Evolutionary conservation across 257 asterid species (phyloP).

Genomic region (Ajuga chamaepitys): DNA sequence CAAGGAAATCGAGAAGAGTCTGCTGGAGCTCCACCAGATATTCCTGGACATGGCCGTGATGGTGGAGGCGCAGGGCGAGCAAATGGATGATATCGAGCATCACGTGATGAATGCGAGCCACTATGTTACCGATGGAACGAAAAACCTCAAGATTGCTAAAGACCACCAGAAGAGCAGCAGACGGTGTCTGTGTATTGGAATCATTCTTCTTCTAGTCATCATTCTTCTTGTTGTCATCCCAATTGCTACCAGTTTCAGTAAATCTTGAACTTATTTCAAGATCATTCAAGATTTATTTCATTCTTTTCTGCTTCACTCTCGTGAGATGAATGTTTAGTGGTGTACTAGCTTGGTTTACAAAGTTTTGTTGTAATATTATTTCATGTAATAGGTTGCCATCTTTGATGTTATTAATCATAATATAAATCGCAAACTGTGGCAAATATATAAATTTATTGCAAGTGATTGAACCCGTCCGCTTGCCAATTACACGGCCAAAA

Average conservation of each 20-base stretch:
- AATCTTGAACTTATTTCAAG: constrained; percentile 28
- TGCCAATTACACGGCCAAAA: no score
- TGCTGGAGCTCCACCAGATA: constrained; percentile 87
- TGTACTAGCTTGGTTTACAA: background rate
- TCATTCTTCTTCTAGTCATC: constrained; percentile 50
- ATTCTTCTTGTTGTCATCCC: constrained; percentile 63
- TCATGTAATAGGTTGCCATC: background rate
- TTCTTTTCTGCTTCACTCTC: constrained; percentile 12
- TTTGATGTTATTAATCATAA: no score
- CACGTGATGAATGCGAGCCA: constrained; percentile 73
- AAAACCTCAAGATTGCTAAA: constrained; percentile 68
- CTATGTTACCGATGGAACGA: constrained; percentile 59
- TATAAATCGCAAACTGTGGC: no score
- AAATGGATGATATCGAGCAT: constrained; percentile 83
- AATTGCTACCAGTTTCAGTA: constrained; percentile 54
- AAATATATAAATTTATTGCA: no score
- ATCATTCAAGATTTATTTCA: background rate
- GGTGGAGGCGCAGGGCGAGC: constrained; percentile 93
- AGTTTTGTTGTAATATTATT: background rate
- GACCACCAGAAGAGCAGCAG: constrained; percentile 73
- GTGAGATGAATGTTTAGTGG: constrained; percentile 7
- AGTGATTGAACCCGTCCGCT: no score
- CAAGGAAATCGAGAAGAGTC: constrained; percentile 82
- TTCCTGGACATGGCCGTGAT: constrained; percentile 93
- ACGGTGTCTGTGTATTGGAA: constrained; percentile 64